phyloP scores from a whole-genome alignment of 2,329 filamentous ascomycete genomes.

The Colletotrichum paranaense region DNA sequence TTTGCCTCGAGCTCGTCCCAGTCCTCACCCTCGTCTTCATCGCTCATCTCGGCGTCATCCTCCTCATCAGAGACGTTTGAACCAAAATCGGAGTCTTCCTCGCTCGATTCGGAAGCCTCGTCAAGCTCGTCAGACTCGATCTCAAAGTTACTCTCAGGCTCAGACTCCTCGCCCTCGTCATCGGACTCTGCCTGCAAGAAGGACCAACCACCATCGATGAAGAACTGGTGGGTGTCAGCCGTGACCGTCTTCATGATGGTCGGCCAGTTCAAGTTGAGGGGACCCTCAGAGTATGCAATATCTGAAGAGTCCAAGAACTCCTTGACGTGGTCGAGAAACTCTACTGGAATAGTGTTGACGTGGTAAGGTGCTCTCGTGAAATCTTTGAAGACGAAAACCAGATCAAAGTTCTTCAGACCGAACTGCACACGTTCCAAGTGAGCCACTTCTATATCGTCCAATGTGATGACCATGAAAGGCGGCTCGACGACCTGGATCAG shows the following conservation, averaged over 20 bases:
- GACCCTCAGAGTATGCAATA: slow-evolving; percentile 93
- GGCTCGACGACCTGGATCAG: slow-evolving; percentile 97
- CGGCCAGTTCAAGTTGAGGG: slow-evolving; percentile 97
- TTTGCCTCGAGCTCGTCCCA: slow-evolving; percentile 97
- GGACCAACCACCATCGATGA: slow-evolving; percentile 92
- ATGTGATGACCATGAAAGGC: slow-evolving; percentile 94
- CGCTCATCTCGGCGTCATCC: slow-evolving; percentile 78
- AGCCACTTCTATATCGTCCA: slow-evolving; percentile 95
- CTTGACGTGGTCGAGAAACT: slow-evolving; percentile 93
- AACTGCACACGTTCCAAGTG: slow-evolving; percentile 97
- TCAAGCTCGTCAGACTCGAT: slow-evolving; percentile 88
- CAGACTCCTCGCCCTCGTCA: slow-evolving; percentile 81
- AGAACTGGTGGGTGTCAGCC: slow-evolving; percentile 94
- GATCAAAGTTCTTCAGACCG: slow-evolving; percentile 97
- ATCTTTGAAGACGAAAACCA: slow-evolving; percentile 98
- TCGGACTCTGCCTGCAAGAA: slow-evolving; percentile 92
- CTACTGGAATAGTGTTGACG: slow-evolving; percentile 98
- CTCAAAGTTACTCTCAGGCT: slow-evolving; percentile 94
- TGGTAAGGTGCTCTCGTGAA: slow-evolving; percentile 91
- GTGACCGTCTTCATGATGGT: slow-evolving; percentile 99
- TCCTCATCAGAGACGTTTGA: slow-evolving; percentile 88
- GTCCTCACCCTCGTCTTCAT: slow-evolving; percentile 85
- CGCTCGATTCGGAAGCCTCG: slow-evolving; percentile 78
- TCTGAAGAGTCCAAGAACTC: slow-evolving; percentile 98
- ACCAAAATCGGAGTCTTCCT: slow-evolving; percentile 93